Evolutionary conservation across 257 asterid species (phyloP), one percentile per base, ranked within the genome.

Genomic region (Sherardia arvensis): DNA sequence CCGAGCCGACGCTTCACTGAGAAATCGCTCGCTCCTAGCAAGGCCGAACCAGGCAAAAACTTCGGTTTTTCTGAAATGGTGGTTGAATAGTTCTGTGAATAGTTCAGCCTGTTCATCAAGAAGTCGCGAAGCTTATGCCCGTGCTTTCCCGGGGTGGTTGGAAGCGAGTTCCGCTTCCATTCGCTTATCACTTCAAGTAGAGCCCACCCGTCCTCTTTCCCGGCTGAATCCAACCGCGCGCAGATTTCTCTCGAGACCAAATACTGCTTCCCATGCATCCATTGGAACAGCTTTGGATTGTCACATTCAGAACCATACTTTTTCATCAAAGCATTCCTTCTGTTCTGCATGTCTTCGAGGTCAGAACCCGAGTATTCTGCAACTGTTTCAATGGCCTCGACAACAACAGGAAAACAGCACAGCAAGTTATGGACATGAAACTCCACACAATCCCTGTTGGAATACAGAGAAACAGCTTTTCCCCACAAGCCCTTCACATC

Each of bases 401-500:
- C 79, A 61, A 91, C 94, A 10, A 85, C 82, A 0, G 96, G 77
- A 54, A 91, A 88, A 57, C 91, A 85, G 32, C 83, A 80, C 0
- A 91, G 61, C 81, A 91, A 32, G 75, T 88, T 88, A 76, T 91
- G 96, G 21, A 87, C 66, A 66, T 88, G 93, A 2, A 80, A 74
- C 70, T 91, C 98, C 5, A 86, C 69, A 38, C 94, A 81, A 57
- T 88, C 95, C 20, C 66, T 70, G 32, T 81, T 88, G 73, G 71
- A 67, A 71, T 88, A 87, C 69, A 91, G 90, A 66, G 78, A 81
- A 18, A 91, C 78, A 1, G 83, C 91, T 72, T 81, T 87, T 0
- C 94, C 98, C 98, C 96, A 85, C 88, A 91, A 88, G 57, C 88
- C 84, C 51, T 75, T 88, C 14, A 80, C 47, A 29, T 88, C 96